A percentile compares a stretch with the other conserved stretches of the same genome.
These are phyloP conservation scores for Lolium rigidum DNA, from an alignment of 176 grass and related monocot species.

Conservation along the genomic window DNA sequence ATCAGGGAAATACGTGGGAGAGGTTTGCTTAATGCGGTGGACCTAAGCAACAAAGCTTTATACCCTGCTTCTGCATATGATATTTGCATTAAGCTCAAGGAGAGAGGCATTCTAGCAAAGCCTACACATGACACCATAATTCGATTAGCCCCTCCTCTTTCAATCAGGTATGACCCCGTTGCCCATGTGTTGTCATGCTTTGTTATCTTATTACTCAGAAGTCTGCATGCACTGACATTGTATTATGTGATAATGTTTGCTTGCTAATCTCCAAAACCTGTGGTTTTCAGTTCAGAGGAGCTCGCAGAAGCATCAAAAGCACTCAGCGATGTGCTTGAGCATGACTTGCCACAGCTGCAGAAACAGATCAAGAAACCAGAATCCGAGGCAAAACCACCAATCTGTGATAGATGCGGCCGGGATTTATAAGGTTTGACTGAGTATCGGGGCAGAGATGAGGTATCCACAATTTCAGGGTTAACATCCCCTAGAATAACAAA, in stretches of 20 bases:
- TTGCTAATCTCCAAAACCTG: slow-evolving; percentile 15
- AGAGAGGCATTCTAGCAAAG: slow-evolving; percentile 94
- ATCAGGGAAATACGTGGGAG: slow-evolving; percentile 84
- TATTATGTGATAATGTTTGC: background rate
- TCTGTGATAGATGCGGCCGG: slow-evolving; percentile 75
- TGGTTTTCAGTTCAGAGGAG: slow-evolving; percentile 69
- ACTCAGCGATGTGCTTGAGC: slow-evolving; percentile 72
- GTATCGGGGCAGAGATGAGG: background rate
- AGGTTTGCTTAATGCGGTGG: slow-evolving; percentile 92
- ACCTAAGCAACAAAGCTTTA: slow-evolving; percentile 65
- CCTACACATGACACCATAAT: slow-evolving; percentile 95
- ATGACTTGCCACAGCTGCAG: slow-evolving; percentile 78
- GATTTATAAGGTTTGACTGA: slow-evolving; percentile 40
- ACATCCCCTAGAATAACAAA: background rate
- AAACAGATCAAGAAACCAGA: slow-evolving; percentile 70
- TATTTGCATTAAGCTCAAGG: slow-evolving; percentile 94
- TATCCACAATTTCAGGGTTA: background rate
- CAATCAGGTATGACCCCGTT: slow-evolving; percentile 66
- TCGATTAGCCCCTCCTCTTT: slow-evolving; percentile 76
- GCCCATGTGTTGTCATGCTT: background rate
- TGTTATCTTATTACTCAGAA: background rate
- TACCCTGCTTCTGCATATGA: slow-evolving; percentile 88
- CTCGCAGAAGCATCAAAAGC: slow-evolving; percentile 85
- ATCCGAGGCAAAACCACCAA: slow-evolving; percentile 42
- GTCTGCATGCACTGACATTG: background rate